phyloP scores from a whole-genome alignment of 331 rosid species.

The Spiraea crenata region DNA sequence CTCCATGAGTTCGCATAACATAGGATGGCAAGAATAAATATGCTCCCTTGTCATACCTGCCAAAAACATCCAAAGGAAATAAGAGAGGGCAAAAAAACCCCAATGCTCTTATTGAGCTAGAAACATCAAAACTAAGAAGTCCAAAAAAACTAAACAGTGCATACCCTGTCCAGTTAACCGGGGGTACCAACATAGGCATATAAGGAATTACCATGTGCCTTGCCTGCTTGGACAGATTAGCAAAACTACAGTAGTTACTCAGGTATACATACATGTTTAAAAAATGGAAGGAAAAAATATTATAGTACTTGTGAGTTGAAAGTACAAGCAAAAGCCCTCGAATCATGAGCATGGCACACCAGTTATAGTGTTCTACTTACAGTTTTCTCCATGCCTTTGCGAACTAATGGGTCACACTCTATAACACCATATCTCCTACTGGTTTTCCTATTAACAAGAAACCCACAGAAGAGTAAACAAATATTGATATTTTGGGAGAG shows the following conservation, averaged over 20 bases:
- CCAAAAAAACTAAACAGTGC: constrained; percentile 3
- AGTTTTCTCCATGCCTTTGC: constrained; percentile 72
- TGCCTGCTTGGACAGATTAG: constrained; percentile 57
- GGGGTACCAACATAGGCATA: constrained; percentile 97
- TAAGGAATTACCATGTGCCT: constrained; percentile 93
- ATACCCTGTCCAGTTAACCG: constrained; percentile 81
- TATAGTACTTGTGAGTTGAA: not conserved
- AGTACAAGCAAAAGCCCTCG: not conserved
- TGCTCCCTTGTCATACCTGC: constrained; percentile 88
- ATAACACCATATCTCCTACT: constrained; percentile 82
- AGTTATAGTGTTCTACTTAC: constrained; percentile 49
- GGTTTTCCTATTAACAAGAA: constrained; percentile 46
- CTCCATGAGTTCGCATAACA: constrained; percentile 91
- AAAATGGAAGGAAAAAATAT: not conserved
- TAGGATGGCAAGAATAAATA: constrained; percentile 83
- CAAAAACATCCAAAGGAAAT: constrained; percentile 13
- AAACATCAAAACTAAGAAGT: not conserved
- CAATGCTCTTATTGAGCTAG: not conserved
- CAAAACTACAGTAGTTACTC: constrained; percentile 21
- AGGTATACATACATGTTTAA: not conserved
- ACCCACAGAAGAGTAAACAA: constrained; percentile 14
- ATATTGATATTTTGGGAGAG: not conserved
- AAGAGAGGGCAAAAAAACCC: not conserved
- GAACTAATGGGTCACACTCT: constrained; percentile 76
- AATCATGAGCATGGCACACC: constrained; percentile 14